Base-by-base conservation (phyloP, 2,329 filamentous ascomycete species). In the Hypoxylon sp. region DNA sequence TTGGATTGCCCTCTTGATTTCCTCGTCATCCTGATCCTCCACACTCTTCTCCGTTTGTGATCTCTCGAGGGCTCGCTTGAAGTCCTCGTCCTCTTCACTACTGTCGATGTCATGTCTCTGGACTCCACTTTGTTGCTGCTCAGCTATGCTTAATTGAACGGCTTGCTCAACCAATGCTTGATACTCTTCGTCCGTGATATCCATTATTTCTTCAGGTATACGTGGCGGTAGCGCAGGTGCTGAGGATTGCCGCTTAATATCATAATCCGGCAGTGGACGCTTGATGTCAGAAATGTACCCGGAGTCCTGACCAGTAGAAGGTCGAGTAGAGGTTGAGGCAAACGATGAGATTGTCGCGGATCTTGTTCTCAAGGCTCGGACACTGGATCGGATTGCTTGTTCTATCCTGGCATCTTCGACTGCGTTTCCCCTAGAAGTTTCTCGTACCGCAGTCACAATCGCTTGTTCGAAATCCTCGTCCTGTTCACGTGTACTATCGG, bases 381-480 rank as follows among this genome's bases (percentile, higher is more conserved):
- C 83, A 67, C 90, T 93, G 4, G 91, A 88, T 12, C 91, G 84
- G 53, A 96, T 91, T 0, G 92, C 92, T 19, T 87, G 83, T 74
- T 94, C 92, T 50, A 96, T 84, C 63, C 86, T 82, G 21, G 84
- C 84, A 73, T 96, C 93, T 76, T 96, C 91, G 19, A 87, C 83
- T 0, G 83, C 74, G 67, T 95, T 84, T 9, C 92, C 92, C 0
- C 81, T 84, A 0, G 91, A 94, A 0, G 91, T 93, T 74, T 91
- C 86, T 6, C 82, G 80, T 0, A 96, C 90, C 0, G 90, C 91
- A 9, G 83, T 82, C 56, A 84, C 85, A 62, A 96, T 95, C 0
- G 92, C 92, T 43, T 85, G 82, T 74, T 95, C 91, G 43, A 93
- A 85, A 61, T 91, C 90, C 1, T 84, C 82, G 32, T 87, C 82